phyloP scores from a whole-genome alignment of 2,329 filamentous ascomycete genomes.

The Annulohypoxylon truncatum region DNA sequence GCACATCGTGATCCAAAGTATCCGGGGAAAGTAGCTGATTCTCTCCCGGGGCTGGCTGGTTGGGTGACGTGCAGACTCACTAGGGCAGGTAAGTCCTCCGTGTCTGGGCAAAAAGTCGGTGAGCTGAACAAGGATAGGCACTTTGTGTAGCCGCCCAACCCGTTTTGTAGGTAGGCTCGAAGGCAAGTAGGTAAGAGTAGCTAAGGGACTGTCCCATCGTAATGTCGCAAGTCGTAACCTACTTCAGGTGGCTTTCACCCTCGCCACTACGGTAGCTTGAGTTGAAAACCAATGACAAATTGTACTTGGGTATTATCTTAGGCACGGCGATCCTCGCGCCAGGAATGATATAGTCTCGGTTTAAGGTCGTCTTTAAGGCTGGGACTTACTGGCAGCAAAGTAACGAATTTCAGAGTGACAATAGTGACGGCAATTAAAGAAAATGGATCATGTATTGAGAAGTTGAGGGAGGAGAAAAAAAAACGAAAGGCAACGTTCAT shows the following conservation, averaged over 20 bases:
- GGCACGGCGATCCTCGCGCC: slow-evolving; percentile 26
- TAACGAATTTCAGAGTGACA: slow-evolving; percentile 17
- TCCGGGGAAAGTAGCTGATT: slow-evolving; percentile 36
- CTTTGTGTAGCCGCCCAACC: slow-evolving; percentile 35
- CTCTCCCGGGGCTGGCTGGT: slow-evolving; percentile 32
- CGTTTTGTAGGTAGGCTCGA: slow-evolving; percentile 17
- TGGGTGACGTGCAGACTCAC: slow-evolving; percentile 43
- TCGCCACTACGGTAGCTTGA: slow-evolving; percentile 28
- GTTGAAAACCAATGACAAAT: slow-evolving; percentile 19
- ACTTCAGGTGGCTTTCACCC: slow-evolving; percentile 13
- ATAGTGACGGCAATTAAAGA: slow-evolving; percentile 3
- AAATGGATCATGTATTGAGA: neutral
- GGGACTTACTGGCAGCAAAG: neutral
- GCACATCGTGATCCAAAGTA: slow-evolving; percentile 34
- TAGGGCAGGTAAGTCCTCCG: slow-evolving; percentile 32
- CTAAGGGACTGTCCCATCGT: slow-evolving; percentile 17
- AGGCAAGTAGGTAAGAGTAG: slow-evolving; percentile 16
- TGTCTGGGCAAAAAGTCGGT: slow-evolving; percentile 48
- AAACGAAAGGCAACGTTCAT: slow-evolving; percentile 16
- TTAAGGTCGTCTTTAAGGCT: slow-evolving; percentile 3
- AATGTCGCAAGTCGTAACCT: slow-evolving; percentile 20
- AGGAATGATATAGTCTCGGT: slow-evolving; percentile 19
- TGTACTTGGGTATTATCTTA: slow-evolving; percentile 10
- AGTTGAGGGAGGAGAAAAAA: neutral
- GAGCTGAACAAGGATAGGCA: slow-evolving; percentile 41